phyloP scores from a whole-genome alignment of 371 early-diverging fungal genomes.

The Catenaria anguillulae region DNA sequence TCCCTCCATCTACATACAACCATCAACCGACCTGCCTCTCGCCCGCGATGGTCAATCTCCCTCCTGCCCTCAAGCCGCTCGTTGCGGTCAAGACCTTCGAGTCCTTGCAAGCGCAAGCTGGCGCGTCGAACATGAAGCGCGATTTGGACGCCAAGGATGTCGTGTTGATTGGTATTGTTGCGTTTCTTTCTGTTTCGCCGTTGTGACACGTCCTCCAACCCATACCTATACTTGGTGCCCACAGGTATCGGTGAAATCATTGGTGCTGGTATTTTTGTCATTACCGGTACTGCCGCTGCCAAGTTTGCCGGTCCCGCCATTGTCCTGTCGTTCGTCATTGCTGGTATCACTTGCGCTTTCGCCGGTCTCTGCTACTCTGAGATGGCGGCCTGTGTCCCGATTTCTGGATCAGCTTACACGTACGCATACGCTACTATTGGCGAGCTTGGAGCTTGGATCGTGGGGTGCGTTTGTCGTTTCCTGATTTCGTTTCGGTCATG shows the following conservation, averaged over 20 bases:
- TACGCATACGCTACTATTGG: slow-evolving; percentile 72
- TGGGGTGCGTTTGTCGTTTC: no score
- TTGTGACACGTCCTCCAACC: no score
- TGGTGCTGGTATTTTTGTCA: slow-evolving; percentile 46
- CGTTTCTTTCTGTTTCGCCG: no score
- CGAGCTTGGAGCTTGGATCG: slow-evolving; percentile 59
- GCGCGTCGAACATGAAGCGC: not conserved
- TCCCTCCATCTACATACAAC: no score
- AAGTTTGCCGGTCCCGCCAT: slow-evolving; percentile 64
- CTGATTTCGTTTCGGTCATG: no score
- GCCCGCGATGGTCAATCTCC: no score
- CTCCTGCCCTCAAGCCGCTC: no score
- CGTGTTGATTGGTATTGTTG: slow-evolving; percentile 30
- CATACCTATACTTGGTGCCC: no score
- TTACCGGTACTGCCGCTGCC: slow-evolving; percentile 56
- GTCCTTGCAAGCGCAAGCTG: not conserved
- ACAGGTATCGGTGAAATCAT: slow-evolving; percentile 72
- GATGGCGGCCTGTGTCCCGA: slow-evolving; percentile 65
- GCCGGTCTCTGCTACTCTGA: slow-evolving; percentile 68
- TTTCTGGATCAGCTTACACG: slow-evolving; percentile 69
- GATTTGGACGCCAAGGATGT: slow-evolving; percentile 14
- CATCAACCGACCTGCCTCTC: no score
- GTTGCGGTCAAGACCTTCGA: not conserved
- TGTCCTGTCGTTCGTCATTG: slow-evolving; percentile 50
- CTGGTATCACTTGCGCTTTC: slow-evolving; percentile 22